Evolutionary conservation across 768 basidiomycete genomes (phyloP).

Genomic region (Termitomyces eurrhizus): DNA sequence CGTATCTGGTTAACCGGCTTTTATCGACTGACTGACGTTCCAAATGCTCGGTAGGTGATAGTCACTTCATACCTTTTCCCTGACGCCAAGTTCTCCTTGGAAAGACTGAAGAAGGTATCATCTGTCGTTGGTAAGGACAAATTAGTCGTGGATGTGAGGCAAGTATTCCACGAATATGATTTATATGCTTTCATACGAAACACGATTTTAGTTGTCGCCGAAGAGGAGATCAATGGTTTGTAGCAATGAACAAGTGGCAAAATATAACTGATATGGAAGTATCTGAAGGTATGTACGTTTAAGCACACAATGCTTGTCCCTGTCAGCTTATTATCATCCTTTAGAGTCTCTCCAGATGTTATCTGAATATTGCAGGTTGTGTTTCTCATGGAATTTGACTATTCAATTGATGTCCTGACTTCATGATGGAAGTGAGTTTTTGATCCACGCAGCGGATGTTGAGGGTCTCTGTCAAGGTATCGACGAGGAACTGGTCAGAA

Average conservation of each 20-base stretch:
- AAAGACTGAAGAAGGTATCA: slow-evolving; percentile 62
- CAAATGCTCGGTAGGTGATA: slow-evolving; percentile 62
- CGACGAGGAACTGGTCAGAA: slow-evolving; percentile 80
- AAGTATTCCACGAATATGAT: not conserved
- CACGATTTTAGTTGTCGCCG: slow-evolving; percentile 68
- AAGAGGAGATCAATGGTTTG: slow-evolving; percentile 74
- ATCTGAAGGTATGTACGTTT: slow-evolving; percentile 52
- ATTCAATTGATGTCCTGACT: slow-evolving; percentile 2
- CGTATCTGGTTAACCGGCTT: not conserved
- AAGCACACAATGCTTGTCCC: not conserved
- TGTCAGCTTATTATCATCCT: not conserved
- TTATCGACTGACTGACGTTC: not conserved
- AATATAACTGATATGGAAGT: slow-evolving; percentile 94
- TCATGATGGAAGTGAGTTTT: slow-evolving; percentile 65
- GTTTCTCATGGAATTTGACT: not conserved
- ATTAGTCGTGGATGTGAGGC: slow-evolving; percentile 96
- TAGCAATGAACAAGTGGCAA: slow-evolving; percentile 99
- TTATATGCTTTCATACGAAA: not conserved
- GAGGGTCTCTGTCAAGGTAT: slow-evolving; percentile 97
- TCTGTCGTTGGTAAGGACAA: slow-evolving; percentile 72
- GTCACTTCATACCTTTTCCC: slow-evolving; percentile 98
- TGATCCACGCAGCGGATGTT: slow-evolving; percentile 98
- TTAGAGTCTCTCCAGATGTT: slow-evolving; percentile 76
- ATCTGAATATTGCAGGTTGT: slow-evolving; percentile 76
- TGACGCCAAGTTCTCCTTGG: slow-evolving; percentile 68